Percentiles rank a stretch among this genome's conserved stretches.
These are phyloP conservation scores for Cryphonectria nitschkei DNA, from an alignment of 2,329 filamentous ascomycete species.

Conservation along the genomic window DNA sequence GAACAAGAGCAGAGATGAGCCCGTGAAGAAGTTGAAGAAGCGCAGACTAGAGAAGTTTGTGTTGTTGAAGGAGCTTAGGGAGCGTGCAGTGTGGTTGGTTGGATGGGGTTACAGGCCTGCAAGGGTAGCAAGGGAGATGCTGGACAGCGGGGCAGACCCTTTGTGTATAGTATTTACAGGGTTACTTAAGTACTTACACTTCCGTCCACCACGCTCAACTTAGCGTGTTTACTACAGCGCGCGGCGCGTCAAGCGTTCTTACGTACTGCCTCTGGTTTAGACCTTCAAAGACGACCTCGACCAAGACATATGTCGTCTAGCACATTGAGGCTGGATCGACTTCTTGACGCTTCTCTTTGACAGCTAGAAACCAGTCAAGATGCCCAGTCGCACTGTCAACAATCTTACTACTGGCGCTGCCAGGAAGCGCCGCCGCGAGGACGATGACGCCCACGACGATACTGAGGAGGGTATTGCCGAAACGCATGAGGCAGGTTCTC, in stretches of 20 bases:
- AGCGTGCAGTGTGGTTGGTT: neutral
- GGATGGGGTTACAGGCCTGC: neutral
- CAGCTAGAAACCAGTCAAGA: constrained; percentile 24
- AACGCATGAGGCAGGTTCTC: constrained; percentile 47
- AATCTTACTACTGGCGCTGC: constrained; percentile 32
- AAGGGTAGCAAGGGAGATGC: neutral
- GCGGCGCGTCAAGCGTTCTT: neutral
- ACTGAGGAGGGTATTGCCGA: constrained; percentile 42
- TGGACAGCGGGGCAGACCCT: neutral
- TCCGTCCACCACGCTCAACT: neutral
- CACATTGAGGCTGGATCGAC: neutral
- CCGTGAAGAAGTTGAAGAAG: neutral
- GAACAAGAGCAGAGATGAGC: neutral
- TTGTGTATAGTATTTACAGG: neutral
- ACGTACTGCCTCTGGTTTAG: neutral
- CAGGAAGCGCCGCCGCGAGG: constrained; percentile 49
- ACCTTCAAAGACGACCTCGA: neutral
- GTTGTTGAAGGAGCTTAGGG: neutral
- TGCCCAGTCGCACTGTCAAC: constrained; percentile 37
- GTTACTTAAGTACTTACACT: neutral
- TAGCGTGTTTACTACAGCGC: constrained; percentile 5
- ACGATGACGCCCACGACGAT: constrained; percentile 37
- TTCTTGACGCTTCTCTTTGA: neutral
- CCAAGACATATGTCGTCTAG: neutral
- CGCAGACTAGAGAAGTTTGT: neutral